Base-by-base conservation (phyloP, 352 stramenopile species). In the Globisporangium parvum region DNA sequence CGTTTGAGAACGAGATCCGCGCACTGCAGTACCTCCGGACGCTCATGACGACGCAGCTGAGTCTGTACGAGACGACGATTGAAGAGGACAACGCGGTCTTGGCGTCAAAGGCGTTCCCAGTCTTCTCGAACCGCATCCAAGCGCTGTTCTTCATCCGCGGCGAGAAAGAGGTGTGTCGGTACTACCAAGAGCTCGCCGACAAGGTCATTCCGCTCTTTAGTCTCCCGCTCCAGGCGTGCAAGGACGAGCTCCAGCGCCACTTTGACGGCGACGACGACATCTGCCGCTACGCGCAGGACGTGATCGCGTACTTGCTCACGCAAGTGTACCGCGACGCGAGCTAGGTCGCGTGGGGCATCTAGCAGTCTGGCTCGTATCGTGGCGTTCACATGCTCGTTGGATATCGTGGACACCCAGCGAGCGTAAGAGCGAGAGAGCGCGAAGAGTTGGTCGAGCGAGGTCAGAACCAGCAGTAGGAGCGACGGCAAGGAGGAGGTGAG, bases 81-180 rank as follows among this genome's bases (percentile, higher is more conserved):
- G 85, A 93, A 60, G 70, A 96, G 61, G 87, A 95, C 67, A 86
- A 93, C 57, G 82, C 74, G 37, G 69, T 92, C 59, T 65, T 95
- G 56, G 82, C 82, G 49, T 87, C 77, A 46, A 88, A 88, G 66
- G 65, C 85, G 59, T 88, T 82, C 60, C 73, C 77, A 49, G 60
- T 91, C 46, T 91, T 91, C 63, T 94, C 83, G 39, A 96, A 96
- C 75, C 73, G 83, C 55, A 88, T 92, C 55, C 84, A 95, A 53
- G 84, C 84, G 58, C 69, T 95, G 40, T 91, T 93, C 62, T 93
- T 95, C 59, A 90, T 96, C 55, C 79, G 82, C 15, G 87, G 87
- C 12, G 87, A 96, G 59, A 96, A 96, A 53, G 75, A 93, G 61
- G 83, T 95, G 47, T 95, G 82, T 50, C 67, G 71, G 47, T 85